A percentile compares a stretch with the other conserved stretches of the same genome.
phyloP scores from a whole-genome alignment of 2,329 filamentous ascomycete genomes.

The Cladosporium sp. region DNA sequence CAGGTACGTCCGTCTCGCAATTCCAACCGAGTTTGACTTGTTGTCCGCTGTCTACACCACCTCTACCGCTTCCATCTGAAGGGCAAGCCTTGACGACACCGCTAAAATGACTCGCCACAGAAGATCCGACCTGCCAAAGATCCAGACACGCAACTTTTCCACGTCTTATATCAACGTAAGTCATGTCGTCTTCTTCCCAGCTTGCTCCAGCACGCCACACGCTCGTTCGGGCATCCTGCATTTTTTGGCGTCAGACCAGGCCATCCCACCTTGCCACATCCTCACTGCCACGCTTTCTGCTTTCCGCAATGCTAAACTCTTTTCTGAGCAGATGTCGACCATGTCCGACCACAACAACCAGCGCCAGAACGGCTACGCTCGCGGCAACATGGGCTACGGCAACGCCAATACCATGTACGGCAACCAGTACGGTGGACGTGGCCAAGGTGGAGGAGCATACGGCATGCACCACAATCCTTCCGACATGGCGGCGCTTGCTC shows the following conservation, averaged over 20 bases:
- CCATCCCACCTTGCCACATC: too few relatives aligned
- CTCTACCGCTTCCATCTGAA: not conserved
- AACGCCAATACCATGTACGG: constrained; percentile 26
- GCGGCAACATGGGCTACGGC: constrained; percentile 27
- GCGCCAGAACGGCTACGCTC: constrained; percentile 24
- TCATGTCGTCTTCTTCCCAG: not conserved
- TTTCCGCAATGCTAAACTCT: not conserved
- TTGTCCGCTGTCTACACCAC: not conserved
- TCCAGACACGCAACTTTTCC: not conserved
- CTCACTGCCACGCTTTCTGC: not conserved
- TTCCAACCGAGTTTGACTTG: too few relatives aligned
- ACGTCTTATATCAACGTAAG: constrained; percentile 1
- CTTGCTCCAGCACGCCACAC: not conserved
- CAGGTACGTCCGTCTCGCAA: not conserved
- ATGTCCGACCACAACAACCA: constrained; percentile 31
- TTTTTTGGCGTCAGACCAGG: not conserved
- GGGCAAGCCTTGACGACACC: not conserved
- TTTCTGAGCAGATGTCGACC: constrained; percentile 27
- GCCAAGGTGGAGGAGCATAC: constrained; percentile 30
- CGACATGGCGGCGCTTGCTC: constrained; percentile 34
- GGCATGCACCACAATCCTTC: constrained; percentile 30
- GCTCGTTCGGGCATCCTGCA: not conserved
- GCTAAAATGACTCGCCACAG: not conserved
- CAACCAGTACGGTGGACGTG: constrained; percentile 29
- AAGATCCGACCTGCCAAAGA: not conserved